phyloP scores from a whole-genome alignment of 2,329 filamentous ascomycete species.

The Dactylellina drechsleri region DNA sequence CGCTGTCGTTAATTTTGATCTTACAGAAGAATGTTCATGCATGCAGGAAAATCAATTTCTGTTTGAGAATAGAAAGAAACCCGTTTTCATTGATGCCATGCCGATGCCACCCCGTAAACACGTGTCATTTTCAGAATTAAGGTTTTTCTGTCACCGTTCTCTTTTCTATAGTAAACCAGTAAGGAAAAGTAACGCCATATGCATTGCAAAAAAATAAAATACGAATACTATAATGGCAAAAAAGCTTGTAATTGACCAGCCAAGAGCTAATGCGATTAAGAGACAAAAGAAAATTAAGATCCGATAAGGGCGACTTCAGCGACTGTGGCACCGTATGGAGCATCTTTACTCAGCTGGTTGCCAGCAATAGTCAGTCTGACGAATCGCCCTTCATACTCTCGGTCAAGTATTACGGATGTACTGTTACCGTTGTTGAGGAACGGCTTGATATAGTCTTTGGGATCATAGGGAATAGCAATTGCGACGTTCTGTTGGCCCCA shows the following conservation, averaged over 20 bases:
- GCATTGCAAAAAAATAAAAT: constrained; percentile 6
- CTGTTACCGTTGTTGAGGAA: constrained; percentile 49
- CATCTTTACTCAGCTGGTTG: constrained; percentile 32
- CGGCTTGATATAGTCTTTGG: constrained; percentile 46
- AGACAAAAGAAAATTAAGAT: constrained; percentile 13
- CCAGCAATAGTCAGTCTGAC: constrained; percentile 46
- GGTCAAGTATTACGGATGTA: constrained; percentile 47
- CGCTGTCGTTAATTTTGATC: background rate
- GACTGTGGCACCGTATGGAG: constrained; percentile 42
- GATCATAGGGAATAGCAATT: constrained; percentile 55
- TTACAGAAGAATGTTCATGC: background rate
- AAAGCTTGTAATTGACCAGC: background rate
- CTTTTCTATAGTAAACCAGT: background rate
- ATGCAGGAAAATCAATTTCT: background rate
- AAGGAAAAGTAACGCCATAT: constrained; percentile 30
- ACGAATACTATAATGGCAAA: background rate
- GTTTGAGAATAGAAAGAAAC: background rate
- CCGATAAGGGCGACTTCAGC: constrained; percentile 51
- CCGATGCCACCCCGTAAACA: background rate
- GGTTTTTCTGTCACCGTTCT: background rate
- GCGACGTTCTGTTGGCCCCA: constrained; percentile 55
- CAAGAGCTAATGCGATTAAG: background rate
- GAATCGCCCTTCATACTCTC: constrained; percentile 49
- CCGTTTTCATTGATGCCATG: background rate
- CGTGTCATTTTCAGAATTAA: background rate